Evolutionary conservation across 768 basidiomycete genomes (phyloP).

Genomic region (Podaxis sp.): DNA sequence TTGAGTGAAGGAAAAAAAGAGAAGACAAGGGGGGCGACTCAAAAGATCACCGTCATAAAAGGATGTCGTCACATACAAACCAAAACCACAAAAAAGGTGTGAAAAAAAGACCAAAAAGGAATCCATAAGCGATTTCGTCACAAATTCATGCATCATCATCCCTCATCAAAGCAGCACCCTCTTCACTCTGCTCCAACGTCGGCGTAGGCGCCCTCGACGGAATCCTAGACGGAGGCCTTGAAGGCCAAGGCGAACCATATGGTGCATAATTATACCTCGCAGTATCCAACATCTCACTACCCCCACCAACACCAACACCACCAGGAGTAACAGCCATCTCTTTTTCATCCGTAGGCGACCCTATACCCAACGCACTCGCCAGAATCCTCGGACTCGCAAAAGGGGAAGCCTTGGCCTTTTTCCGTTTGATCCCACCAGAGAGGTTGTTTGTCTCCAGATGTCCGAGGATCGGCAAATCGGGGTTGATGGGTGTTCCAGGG

Average conservation of each 20-base stretch:
- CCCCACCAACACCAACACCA: constrained; percentile 1
- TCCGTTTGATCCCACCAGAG: constrained; percentile 35
- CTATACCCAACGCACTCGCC: constrained; percentile 48
- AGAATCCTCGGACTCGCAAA: constrained; percentile 23
- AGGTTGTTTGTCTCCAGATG: constrained; percentile 43
- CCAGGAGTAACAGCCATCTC: neutral
- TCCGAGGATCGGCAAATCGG: constrained; percentile 60
- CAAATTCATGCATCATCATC: neutral
- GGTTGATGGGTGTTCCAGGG: constrained; percentile 33
- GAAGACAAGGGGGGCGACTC: too few relatives aligned
- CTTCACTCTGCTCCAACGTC: constrained; percentile 1
- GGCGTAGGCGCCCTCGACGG: constrained; percentile 33
- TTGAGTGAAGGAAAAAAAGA: too few relatives aligned
- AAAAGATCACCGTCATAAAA: too few relatives aligned
- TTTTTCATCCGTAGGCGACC: neutral
- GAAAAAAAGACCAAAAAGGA: too few relatives aligned
- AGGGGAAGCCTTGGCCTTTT: constrained; percentile 20
- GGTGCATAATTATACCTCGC: constrained; percentile 37
- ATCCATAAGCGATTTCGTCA: neutral
- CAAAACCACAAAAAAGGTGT: too few relatives aligned
- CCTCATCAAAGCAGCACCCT: neutral
- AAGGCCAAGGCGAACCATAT: constrained; percentile 43
- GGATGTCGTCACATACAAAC: too few relatives aligned
- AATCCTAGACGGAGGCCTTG: constrained; percentile 32
- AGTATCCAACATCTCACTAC: constrained; percentile 33